These are phyloP conservation scores for Pisolithus marmoratus DNA, from an alignment of 768 basidiomycete species.

Conservation along the genomic window DNA sequence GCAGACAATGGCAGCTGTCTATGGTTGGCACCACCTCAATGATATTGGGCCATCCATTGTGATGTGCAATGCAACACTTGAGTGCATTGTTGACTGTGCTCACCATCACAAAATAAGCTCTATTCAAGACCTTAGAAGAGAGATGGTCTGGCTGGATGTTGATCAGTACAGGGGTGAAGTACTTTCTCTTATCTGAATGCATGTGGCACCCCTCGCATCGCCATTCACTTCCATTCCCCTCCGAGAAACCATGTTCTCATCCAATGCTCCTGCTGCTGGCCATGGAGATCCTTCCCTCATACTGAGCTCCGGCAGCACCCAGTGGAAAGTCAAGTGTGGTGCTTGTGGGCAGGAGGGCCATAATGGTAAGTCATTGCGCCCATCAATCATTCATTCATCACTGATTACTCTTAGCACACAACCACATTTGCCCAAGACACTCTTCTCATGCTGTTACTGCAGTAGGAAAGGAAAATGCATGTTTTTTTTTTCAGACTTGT, in stretches of 20 bases:
- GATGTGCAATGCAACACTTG: conserved; percentile 10
- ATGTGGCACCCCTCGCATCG: not conserved
- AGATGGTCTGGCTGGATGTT: conserved; percentile 13
- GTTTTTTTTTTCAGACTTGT: no score
- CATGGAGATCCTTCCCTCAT: no score
- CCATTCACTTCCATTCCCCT: not conserved
- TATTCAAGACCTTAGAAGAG: conserved; percentile 14
- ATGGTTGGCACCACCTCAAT: conserved; percentile 1
- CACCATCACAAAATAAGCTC: conserved; percentile 4
- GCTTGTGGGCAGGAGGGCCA: conserved; percentile 6
- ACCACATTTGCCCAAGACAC: no score
- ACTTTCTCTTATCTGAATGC: not conserved
- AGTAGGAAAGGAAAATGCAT: no score
- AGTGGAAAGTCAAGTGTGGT: conserved; percentile 1
- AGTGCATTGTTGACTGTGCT: conserved; percentile 20
- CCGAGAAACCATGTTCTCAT: not conserved
- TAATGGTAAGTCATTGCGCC: conserved; percentile 1
- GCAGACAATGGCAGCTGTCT: not conserved
- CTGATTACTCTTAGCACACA: no score
- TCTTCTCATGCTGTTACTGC: no score
- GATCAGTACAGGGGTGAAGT: not conserved
- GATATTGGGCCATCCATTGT: conserved; percentile 11
- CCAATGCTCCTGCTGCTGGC: not conserved
- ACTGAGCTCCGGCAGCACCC: not conserved
- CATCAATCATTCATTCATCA: not conserved